Evolutionary conservation across 106 monocot species (phyloP), one percentile per base, ranked within the genome.

Genomic region (Dendrobium huoshanense): DNA sequence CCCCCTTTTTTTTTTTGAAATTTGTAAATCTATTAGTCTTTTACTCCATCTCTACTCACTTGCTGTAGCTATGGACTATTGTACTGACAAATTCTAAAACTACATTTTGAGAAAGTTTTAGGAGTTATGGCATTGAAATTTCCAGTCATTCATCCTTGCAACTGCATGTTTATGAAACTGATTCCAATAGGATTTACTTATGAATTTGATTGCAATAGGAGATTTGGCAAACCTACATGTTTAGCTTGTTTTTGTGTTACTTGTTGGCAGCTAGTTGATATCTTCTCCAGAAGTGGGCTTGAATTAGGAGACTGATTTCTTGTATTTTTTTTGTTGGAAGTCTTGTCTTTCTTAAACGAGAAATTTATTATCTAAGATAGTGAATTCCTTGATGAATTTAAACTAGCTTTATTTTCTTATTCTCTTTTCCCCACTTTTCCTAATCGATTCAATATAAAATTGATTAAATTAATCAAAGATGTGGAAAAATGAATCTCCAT

Each of bases 171-270:
- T 54, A 54, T 54, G 54, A 13, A 54, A 10, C 0, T 64, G 18
- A 19, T 64, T 37, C 3, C 37, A 37, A 37, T 37, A 37, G 37
- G 37, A 37, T 37, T 37, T 37, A 3, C 64, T 7, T 25, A 25
- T 65, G 64, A 65, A 65, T 61, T 61, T 61, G 22, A 61, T 61
- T 61, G 20, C 61, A 61, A 61, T 70, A 70, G 70, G 24, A 70
- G 29, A 70, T 37, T 70, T 13, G 9, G 4, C 3, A 70, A 70
- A 15, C 24, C 29, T 29, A 15, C 15, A 3, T 70, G 33, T 22
- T 70, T 70, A 33, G 10, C 31, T 70, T 70, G 33, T 37, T 70
- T 70, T 13, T 70, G 68, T 70, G 37, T 70, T 33, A 68, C 31
- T 70, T 70, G 2, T 70, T 70, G 9, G 70, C 24, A 37, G 4